Evolutionary conservation across 2,329 filamentous ascomycete genomes (phyloP), one percentile per base, ranked within the genome.

Genomic region (Colletotrichum spinosum): DNA sequence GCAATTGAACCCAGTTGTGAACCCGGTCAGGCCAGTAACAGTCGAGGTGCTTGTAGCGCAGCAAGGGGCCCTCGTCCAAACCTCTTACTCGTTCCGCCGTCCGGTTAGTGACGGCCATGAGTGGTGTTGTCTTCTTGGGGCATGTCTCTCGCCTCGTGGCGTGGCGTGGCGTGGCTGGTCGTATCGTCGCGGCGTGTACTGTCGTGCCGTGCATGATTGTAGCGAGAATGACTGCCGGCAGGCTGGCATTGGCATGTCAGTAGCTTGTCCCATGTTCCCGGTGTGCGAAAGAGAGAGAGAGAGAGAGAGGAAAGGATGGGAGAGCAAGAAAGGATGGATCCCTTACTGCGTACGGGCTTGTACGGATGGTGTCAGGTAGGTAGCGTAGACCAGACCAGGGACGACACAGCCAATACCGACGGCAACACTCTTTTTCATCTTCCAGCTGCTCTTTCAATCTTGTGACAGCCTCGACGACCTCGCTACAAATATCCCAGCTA

Each of bases 401-500:
- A 56, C 63, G 59, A 66, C 37, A 55, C 58, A 53, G 52, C 39
- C 59, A 46, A 63, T 53, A 58, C 59, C 58, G 53, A 66, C 59
- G 15, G 53, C 59, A 53, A 63, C 53, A 57, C 52, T 56, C 15
- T 55, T 41, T 57, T 42, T 57, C 25, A 25, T 41, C 15, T 45
- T 53, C 58, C 46, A 25, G n/a, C 35, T 55, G 35, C 39, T 46
- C 50, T 54, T 60, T 17, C 45, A 39, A 60, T 65, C 61, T 65
- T 62, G 51, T 65, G 62, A 65, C 62, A 56, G 41, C 51, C 51
- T 65, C 62, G 41, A 56, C 48, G 12, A 15, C 35, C 37, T 25
- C 58, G 58, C 62, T 65, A 65, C 62, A 65, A 65, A 65, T 62
- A 65, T 52, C 57, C 51, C 55, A 44, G 51, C n/a, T 56, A 33